phyloP scores from a whole-genome alignment of 306 rosid species.

The Benincasa hispida region DNA sequence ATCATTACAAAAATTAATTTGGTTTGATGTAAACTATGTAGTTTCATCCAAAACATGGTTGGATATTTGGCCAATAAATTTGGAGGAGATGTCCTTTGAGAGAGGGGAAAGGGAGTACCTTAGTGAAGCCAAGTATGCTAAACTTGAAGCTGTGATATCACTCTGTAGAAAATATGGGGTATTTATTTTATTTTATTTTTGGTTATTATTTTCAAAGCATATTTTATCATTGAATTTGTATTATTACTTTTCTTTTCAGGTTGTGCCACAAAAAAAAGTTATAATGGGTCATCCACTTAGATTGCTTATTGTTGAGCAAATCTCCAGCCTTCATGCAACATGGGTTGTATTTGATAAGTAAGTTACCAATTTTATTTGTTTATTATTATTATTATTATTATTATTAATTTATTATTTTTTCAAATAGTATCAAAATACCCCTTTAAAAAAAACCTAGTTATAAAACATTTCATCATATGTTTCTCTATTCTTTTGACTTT shows the following conservation, averaged over 20 bases:
- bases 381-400: background rate
- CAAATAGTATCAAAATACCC: too few relatives aligned
- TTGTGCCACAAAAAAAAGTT: slow-evolving; percentile 33
- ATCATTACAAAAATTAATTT: background rate
- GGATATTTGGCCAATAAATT: slow-evolving; percentile 33
- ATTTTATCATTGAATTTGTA: background rate
- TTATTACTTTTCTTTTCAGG: slow-evolving; percentile 15
- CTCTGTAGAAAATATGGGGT: slow-evolving; percentile 42
- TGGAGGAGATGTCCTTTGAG: slow-evolving; percentile 15
- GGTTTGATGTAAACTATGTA: slow-evolving; percentile 5
- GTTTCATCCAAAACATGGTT: slow-evolving; percentile 31
- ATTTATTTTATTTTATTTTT: background rate
- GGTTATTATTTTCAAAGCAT: background rate
- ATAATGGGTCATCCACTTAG: slow-evolving; percentile 43
- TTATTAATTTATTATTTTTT: too few relatives aligned
- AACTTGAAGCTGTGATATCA: slow-evolving; percentile 24
- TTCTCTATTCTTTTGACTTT: too few relatives aligned
- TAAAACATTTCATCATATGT: too few relatives aligned
- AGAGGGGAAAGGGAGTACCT: slow-evolving; percentile 14
- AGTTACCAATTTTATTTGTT: background rate
- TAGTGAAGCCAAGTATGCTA: slow-evolving; percentile 28
- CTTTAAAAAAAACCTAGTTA: too few relatives aligned
- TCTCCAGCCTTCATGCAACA: slow-evolving; percentile 30
- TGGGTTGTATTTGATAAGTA: slow-evolving; percentile 45
- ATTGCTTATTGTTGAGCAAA: slow-evolving; percentile 22